Evolutionary conservation across 129 eudicot species (phyloP), one percentile per base, ranked within the genome.

Genomic region (Artemisia argyi): DNA sequence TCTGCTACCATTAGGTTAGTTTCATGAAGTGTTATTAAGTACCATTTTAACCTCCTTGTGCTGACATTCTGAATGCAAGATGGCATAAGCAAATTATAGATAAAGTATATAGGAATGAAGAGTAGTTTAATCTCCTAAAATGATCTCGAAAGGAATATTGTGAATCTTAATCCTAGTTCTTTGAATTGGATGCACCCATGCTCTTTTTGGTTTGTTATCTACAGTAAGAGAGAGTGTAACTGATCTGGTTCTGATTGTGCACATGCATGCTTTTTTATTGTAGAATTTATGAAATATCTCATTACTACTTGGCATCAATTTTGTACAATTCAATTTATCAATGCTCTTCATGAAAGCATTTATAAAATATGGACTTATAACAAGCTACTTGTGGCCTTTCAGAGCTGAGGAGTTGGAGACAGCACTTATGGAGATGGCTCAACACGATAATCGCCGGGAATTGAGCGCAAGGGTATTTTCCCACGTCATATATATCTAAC

Each of bases 381-480:
- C 42, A 49, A 52, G 71, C 47, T 69, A 19, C 69, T 73, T 60
- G 17, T 52, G 75, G 59, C 68, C 66, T 68, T 64, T 44, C 82
- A 93, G 98, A 82, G 87, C 98, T 44, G 98, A 93, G 73, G 98
- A 93, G 72, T 78, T 93, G 78, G 98, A 90, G 94, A 81, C 90
- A 51, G 98, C 98, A 39, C 78, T 93, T 32, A 88, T 85, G 87
- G 96, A 89, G 87, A 87, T 89, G 83, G 98, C 86, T 69, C 70
- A 80, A 71, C 75, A 90, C 78, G 98, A 94, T 79, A 94, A 94
- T 80, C 85, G 96, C 51, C 88, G 89, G 54, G 83, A 90, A 84
- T 56, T 94, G 68, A 85, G 80, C 59, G 96, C 92, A 67, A 85
- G 80, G 97, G 98, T 94, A 87, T 53, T n/a, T n/a, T 51, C 65